Percentiles rank a stretch among this genome's conserved stretches.
These are phyloP conservation scores for Neurospora sp. DNA, from an alignment of 495 filamentous ascomycete species.

Conservation along the genomic window DNA sequence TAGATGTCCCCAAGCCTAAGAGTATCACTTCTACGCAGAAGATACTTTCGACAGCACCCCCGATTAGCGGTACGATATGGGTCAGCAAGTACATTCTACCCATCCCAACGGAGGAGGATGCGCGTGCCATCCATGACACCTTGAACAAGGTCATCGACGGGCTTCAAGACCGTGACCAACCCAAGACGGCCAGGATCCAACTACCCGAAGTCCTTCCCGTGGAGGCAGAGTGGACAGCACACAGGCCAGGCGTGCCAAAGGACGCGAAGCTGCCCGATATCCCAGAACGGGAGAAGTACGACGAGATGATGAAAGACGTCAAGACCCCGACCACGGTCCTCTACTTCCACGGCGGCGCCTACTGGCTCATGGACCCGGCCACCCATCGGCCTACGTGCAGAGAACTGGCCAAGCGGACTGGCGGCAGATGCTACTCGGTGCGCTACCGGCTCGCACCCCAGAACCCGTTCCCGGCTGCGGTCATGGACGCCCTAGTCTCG, in stretches of 20 bases:
- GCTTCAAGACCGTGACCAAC: slow-evolving; percentile 32
- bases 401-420: slow-evolving; percentile 38
- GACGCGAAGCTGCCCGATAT: slow-evolving; percentile 45
- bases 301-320: slow-evolving; percentile 59
- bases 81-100: slow-evolving; percentile 56
- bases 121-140: slow-evolving; percentile 44
- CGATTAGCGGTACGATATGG: slow-evolving; percentile 74
- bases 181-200: slow-evolving; percentile 29
- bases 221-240: slow-evolving; percentile 83
- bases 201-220: slow-evolving; percentile 42
- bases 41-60: slow-evolving; percentile 49
- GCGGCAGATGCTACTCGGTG: slow-evolving; percentile 59
- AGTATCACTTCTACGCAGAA: slow-evolving; percentile 55
- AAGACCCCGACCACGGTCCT: slow-evolving; percentile 58
- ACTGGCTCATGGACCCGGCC: slow-evolving; percentile 68
- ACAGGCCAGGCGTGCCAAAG: slow-evolving; percentile 47
- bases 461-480: slow-evolving; percentile 67
- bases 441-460: slow-evolving; percentile 87
- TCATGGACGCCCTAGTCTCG: slow-evolving; percentile 72
- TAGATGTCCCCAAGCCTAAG: slow-evolving; percentile 30
- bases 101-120: slow-evolving; percentile 27
- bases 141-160: slow-evolving; percentile 56
- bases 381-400: slow-evolving; percentile 44
- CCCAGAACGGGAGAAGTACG: slow-evolving; percentile 63
- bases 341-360: slow-evolving; percentile 88